Evolutionary conservation across 2,329 filamentous ascomycete species (phyloP), one percentile per base, ranked within the genome.

Genomic region (Aspergillus eucalypticola): DNA sequence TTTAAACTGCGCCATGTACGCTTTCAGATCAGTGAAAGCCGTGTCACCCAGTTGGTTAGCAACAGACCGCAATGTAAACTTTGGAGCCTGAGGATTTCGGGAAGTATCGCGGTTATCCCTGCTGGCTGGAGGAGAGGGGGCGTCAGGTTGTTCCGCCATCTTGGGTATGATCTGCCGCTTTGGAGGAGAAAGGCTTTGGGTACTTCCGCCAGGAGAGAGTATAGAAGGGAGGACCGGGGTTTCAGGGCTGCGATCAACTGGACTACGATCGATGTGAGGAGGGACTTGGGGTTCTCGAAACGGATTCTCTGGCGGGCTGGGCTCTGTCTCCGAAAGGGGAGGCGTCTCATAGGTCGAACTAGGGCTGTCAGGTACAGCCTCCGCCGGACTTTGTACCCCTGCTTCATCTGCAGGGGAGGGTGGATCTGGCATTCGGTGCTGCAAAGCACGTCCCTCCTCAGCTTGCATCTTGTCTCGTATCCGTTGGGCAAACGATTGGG

Each of bases 1-100:
- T 62, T 86, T 88, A 67, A 95, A 84, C 71, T 93, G 90, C 19
- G 83, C 85, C 3, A 90, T 90, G 25, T 92, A 88, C 5, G 79
- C 73, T 3, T 86, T 84, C 71, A 96, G 96, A 11, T 88, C 84
- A 7, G 83, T 77, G 53, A 93, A 82, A 0, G 91, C 88, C 58
- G 88, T 86, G 53, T 90, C 87, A 2, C 80, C 79, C n/a, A 84
- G 78, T 4, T 82, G 76, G 57, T 71, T 75, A 17, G 77, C 75
- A 54, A 75, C 62, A 7, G 70, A 69, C 8, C 73, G 75, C 50
- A 78, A 64, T 29, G 75, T 75, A 38, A 71, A 69, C 44, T 74
- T 76, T 7, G 70, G 68, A 53, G 68, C 65, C 58, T 70, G 69
- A 54, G 67, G 44, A 41, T 63, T 69, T 17, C 64, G 61, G 3